A percentile compares a stretch with the other conserved stretches of the same genome.
phyloP scores from a whole-genome alignment of 108 stramenopile genomes.

The Cyclotella atomus region DNA sequence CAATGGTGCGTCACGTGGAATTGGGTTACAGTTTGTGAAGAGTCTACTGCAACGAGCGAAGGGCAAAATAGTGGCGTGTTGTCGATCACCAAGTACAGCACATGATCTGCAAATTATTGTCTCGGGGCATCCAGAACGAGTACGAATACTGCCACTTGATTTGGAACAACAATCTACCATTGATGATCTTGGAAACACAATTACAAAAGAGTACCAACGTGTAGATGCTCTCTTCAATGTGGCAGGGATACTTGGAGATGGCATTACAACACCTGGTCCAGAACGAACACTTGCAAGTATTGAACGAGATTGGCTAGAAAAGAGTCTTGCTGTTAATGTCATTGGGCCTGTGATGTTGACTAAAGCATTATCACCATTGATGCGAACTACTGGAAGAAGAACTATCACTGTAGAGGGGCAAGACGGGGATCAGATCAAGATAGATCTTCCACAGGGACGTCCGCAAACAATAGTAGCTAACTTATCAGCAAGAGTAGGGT shows the following conservation, averaged over 20 bases:
- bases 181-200: constrained; percentile 41
- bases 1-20: constrained; percentile 76
- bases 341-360: constrained; percentile 82
- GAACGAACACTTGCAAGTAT: constrained; percentile 74
- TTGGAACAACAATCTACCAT: constrained; percentile 70
- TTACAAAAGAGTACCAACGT: constrained; percentile 52
- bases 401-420: background rate
- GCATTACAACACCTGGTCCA: constrained; percentile 70
- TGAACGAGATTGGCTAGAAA: constrained; percentile 81
- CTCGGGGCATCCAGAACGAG: constrained; percentile 21
- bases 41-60: constrained; percentile 51
- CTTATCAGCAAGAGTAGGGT: constrained; percentile 90
- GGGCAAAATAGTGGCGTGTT: constrained; percentile 80
- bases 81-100: constrained; percentile 61
- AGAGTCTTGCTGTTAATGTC: constrained; percentile 75
- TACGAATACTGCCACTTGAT: constrained; percentile 62
- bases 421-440: background rate
- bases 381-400: constrained; percentile 42
- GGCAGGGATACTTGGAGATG: constrained; percentile 82
- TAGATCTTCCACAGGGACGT: constrained; percentile 25
- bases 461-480: constrained; percentile 73
- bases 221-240: constrained; percentile 83
- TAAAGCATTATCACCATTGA: constrained; percentile 69
- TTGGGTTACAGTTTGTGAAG: constrained; percentile 72
- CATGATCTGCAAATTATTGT: constrained; percentile 30